Base-by-base conservation (phyloP, 441 rosid genomes). In the Biscutella auriculata region DNA sequence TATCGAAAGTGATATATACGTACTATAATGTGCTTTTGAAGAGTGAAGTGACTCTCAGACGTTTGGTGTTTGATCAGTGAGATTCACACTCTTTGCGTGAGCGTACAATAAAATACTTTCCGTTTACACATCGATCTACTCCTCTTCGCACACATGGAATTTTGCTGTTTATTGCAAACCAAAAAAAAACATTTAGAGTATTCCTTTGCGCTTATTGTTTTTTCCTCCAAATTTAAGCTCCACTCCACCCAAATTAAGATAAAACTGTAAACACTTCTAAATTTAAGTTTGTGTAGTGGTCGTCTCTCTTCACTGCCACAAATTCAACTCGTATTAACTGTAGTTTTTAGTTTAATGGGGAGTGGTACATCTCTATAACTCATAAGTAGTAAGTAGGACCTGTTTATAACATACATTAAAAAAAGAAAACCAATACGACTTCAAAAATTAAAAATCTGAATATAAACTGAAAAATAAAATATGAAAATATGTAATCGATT, bases 21-120 rank as follows among this genome's bases (percentile, higher is more conserved):
- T n/a, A n/a, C 12, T 30, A 57, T 6, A 40, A n/a, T n/a, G n/a
- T 55, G 51, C 29, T 40, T 39, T 40, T n/a, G 52, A 25, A 54
- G 55, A 56, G 57, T 65, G 58, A 57, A 65, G 58, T 65, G 63
- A 65, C 63, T 33, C 25, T 41, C 27, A 48, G 47, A 34, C 64
- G 64, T 49, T 65, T 57, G 53, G 64, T 57, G 64, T 57, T 39
- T 50, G n/a, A n/a, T n/a, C n/a, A 55, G 57, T 64, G 69, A 62
- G 57, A 65, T 65, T 49, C 70, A 65, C 58, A 57, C 58, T 65
- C 59, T 50, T 57, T 58, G 68, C 68, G 50, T 64, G 68, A 47
- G 50, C 56, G 68, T 64, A 56, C 68, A 56, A 47, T 56, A 13
- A 39, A 28, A 16, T 47, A 37, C 56, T 64, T 54, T 36, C 43